phyloP scores from a whole-genome alignment of 805 yeast species.

The Metschnikowia sp. region DNA sequence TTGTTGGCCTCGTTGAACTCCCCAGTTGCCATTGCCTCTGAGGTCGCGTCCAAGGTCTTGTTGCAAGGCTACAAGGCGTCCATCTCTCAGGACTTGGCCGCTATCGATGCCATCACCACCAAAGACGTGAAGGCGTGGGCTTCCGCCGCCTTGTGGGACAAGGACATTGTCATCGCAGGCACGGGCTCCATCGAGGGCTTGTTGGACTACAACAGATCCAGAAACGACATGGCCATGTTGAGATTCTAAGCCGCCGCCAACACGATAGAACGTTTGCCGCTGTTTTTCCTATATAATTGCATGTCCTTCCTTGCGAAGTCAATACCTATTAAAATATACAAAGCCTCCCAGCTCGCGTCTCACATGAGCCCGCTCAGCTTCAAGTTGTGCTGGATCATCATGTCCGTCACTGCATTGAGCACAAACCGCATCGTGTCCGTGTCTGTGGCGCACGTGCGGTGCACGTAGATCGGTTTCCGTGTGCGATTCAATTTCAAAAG shows the following conservation, averaged over 20 bases:
- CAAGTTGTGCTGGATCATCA: constrained; percentile 79
- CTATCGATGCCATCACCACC: constrained; percentile 61
- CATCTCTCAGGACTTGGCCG: constrained; percentile 53
- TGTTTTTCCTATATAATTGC: constrained; percentile 18
- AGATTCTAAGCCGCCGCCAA: constrained; percentile 46
- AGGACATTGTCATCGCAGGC: constrained; percentile 76
- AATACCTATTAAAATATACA: constrained; percentile 34
- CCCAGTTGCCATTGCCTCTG: constrained; percentile 49
- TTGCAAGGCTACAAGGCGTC: constrained; percentile 62
- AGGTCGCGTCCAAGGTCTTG: constrained; percentile 58
- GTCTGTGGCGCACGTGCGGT: constrained; percentile 95
- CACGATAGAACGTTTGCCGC: constrained; percentile 9
- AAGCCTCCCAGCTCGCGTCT: not conserved
- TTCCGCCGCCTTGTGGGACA: constrained; percentile 72
- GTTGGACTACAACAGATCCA: constrained; percentile 79
- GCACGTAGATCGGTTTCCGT: constrained; percentile 79
- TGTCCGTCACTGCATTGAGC: constrained; percentile 86
- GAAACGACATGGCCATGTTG: constrained; percentile 88
- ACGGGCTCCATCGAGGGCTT: constrained; percentile 84
- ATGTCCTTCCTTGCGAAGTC: constrained; percentile 15
- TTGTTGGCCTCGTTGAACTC: constrained; percentile 49
- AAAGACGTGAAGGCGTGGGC: constrained; percentile 72
- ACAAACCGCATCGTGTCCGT: constrained; percentile 86
- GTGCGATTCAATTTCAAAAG: constrained; percentile 64
- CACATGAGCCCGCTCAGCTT: constrained; percentile 72